Evolutionary conservation across 495 filamentous ascomycete genomes (phyloP).

Genomic region (Aspergillus ostianus): DNA sequence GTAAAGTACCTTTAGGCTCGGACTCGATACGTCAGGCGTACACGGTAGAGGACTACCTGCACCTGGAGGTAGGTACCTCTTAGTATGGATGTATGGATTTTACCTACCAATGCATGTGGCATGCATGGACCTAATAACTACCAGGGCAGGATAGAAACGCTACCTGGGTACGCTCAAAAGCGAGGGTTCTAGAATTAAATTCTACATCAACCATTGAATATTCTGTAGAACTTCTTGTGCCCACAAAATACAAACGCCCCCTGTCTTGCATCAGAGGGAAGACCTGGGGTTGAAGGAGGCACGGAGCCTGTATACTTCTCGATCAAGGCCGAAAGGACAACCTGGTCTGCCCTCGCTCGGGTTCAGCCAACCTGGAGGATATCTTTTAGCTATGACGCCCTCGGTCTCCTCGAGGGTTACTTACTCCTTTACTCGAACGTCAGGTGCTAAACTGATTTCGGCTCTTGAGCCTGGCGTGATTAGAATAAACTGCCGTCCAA

Average conservation of each 20-base stretch:
- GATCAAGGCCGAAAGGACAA: conserved; percentile 29
- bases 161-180: no score
- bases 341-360: conserved; percentile 49
- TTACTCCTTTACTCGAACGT: conserved; percentile 84
- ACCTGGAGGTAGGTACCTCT: no score
- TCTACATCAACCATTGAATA: neutral
- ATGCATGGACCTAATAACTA: no score
- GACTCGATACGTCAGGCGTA: no score
- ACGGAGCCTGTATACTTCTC: neutral
- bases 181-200: no score
- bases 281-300: no score
- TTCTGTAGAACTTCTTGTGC: neutral
- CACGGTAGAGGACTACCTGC: no score
- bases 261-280: no score
- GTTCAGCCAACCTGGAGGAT: conserved; percentile 55
- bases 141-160: no score
- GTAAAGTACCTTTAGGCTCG: no score
- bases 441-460: conserved; percentile 64
- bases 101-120: no score
- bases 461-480: conserved; percentile 90
- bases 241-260: neutral
- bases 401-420: conserved; percentile 25
- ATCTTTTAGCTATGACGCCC: conserved; percentile 17
- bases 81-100: no score
- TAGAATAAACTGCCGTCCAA: conserved; percentile 90